These are phyloP conservation scores for Neonectria faginata DNA, from an alignment of 2,329 filamentous ascomycete genomes.

Conservation along the genomic window DNA sequence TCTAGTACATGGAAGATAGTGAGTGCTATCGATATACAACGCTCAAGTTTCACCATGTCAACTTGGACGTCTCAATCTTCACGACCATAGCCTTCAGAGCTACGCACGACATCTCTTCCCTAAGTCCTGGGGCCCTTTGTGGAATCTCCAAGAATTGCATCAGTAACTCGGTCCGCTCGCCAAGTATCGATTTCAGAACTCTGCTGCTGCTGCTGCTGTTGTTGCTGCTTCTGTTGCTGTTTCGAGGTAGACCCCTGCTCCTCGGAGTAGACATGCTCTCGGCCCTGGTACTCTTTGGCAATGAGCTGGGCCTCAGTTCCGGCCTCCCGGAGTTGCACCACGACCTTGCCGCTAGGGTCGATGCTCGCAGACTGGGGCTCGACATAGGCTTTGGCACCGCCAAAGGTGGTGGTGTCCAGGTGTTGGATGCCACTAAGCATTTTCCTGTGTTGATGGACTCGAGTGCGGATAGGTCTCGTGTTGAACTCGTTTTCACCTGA, in stretches of 20 bases:
- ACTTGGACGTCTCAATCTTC: constrained; percentile 33
- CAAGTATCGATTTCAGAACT: constrained; percentile 31
- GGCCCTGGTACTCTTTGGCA: constrained; percentile 59
- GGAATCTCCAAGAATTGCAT: constrained; percentile 45
- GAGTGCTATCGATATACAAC: constrained; percentile 43
- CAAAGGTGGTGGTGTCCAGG: constrained; percentile 60
- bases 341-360: constrained; percentile 63
- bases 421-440: constrained; percentile 52
- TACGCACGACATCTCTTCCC: constrained; percentile 66
- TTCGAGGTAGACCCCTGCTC: constrained; percentile 36
- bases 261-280: constrained; percentile 49
- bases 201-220: background rate
- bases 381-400: constrained; percentile 68
- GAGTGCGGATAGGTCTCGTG: constrained; percentile 36
- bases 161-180: constrained; percentile 42
- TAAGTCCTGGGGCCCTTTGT: constrained; percentile 49
- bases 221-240: constrained; percentile 9
- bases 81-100: constrained; percentile 55
- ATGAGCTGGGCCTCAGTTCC: constrained; percentile 56
- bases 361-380: constrained; percentile 58
- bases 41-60: constrained; percentile 19
- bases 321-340: constrained; percentile 57
- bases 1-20: constrained; percentile 35
- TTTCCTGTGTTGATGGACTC: constrained; percentile 37
- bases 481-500: constrained; percentile 59